Evolutionary conservation across 805 yeast genomes (phyloP), one percentile per base, ranked within the genome.

Genomic region (Candida sphagnicola): DNA sequence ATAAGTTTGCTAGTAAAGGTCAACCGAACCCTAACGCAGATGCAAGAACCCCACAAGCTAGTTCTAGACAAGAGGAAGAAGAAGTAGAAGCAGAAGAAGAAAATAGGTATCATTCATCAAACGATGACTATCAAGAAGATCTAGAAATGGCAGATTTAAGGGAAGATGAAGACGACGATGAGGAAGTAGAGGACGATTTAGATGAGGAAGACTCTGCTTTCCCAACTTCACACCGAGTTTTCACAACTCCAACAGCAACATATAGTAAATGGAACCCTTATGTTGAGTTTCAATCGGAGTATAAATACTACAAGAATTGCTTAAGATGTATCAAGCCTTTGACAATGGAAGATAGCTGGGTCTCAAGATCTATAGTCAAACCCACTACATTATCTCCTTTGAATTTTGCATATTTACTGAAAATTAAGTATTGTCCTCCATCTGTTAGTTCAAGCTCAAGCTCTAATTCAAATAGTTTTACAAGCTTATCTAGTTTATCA

Each of bases 321-420:
- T 52, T 78, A 24, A 68, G 82, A 34, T 79, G 85, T 45, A 74
- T 79, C 18, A 74, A 68, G 46, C 74, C 81, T 3, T 60, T 79
- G 38, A 62, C 71, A 1, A 64, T 65, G 43, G 77, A 73, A 32
- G 80, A 77, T 31, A 47, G 65, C 6, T 79, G 85, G 84, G 56
- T 71, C 16, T 75, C 77, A 31, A 74, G 67, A 47, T 51, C 63
- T 21, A 47, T 75, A 15, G 66, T 70, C 23, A 65, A 65, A 43
- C 68, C 71, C 2, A 54, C 70, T 2, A 45, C 57, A 4, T 40
- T 53, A 49, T 62, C 62, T 4, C 62, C 64, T 8, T 43, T 57
- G 32, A 57, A 49, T 31, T 42, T 55, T 21, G 40, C 50, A 3
- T 54, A 57, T 39, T 42, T 54, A 34, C 42, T 45, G 26, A 48